Conservation (phyloP, 371 early-diverging fungal genomes). For the Mucor racemosus region DNA sequence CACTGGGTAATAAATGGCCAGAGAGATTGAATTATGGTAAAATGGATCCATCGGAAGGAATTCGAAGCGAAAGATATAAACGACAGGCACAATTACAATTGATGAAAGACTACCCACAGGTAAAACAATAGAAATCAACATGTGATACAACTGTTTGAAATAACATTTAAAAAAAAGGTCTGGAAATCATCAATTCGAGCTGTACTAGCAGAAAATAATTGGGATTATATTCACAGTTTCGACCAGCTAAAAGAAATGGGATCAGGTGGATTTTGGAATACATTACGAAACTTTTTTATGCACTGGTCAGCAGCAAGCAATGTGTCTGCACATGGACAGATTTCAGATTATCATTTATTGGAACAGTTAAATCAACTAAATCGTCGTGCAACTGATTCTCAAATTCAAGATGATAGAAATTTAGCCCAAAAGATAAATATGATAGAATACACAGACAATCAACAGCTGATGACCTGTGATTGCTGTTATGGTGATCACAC, state of each 20-base stretch:
- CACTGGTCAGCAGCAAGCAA: conserved; percentile 37
- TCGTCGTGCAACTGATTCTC: conserved; percentile 21
- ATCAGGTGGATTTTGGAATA: conserved; percentile 48
- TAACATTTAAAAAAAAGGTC: conserved; percentile 13
- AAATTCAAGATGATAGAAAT: conserved; percentile 30
- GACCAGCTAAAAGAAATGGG: conserved; percentile 47
- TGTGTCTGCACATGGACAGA: background rate
- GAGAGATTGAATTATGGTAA: conserved; percentile 42
- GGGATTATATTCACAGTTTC: conserved; percentile 52
- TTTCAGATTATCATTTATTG: conserved; percentile 20
- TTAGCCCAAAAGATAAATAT: conserved; percentile 46
- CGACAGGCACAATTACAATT: conserved; percentile 39
- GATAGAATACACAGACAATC: conserved; percentile 39
- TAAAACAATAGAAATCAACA: conserved; percentile 5
- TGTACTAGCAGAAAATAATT: conserved; percentile 61
- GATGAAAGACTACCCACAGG: conserved; percentile 46
- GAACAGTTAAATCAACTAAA: conserved; percentile 37
- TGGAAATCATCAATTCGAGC: conserved; percentile 63
- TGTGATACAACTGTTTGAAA: background rate
- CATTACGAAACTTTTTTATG: conserved; percentile 38
- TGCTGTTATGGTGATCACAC: conserved; percentile 62
- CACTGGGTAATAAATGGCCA: conserved; percentile 22
- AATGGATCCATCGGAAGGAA: conserved; percentile 40
- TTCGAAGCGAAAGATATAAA: conserved; percentile 44
- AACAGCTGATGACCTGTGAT: conserved; percentile 55